Conservation (phyloP, 768 basidiomycete species). For the Phaeotremella fagi region DNA sequence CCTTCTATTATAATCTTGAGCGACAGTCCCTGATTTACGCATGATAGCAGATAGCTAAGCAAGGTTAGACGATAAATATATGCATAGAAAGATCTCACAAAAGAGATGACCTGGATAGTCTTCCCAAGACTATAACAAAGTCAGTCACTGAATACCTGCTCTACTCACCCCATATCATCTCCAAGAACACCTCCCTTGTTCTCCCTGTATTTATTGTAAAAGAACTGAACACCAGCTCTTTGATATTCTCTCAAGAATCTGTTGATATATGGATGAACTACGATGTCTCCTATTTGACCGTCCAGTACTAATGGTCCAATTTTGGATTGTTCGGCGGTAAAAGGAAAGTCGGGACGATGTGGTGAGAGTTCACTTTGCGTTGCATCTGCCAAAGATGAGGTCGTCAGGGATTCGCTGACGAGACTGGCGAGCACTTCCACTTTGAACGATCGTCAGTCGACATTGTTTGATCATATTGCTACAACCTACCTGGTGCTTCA, state of each 20-base stretch:
- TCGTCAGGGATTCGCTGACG: too few species aligned
- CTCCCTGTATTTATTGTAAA: constrained; percentile 66
- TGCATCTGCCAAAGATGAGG: not conserved
- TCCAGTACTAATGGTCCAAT: constrained; percentile 30
- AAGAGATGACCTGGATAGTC: constrained; percentile 69
- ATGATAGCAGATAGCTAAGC: constrained; percentile 85
- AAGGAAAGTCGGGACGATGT: constrained; percentile 21
- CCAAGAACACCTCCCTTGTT: constrained; percentile 76
- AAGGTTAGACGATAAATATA: not conserved
- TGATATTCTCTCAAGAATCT: constrained; percentile 87
- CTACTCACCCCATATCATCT: constrained; percentile 88
- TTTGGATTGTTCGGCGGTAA: constrained; percentile 14
- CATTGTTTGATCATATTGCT: not conserved
- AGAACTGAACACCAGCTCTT: constrained; percentile 74
- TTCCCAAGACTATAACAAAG: constrained; percentile 58
- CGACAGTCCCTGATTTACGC: constrained; percentile 64
- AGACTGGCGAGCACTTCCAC: not conserved
- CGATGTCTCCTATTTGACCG: constrained; percentile 14
- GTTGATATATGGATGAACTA: constrained; percentile 58
- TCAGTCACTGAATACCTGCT: constrained; percentile 14
- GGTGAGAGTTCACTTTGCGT: constrained; percentile 9
- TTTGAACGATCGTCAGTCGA: not conserved
- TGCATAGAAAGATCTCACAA: constrained; percentile 19
- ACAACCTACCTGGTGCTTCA: not conserved
- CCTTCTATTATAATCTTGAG: constrained; percentile 63